A percentile compares a stretch with the other conserved stretches of the same genome.
These are phyloP conservation scores for Colletotrichum costaricense DNA, from an alignment of 2,329 filamentous ascomycete genomes.

Conservation along the genomic window DNA sequence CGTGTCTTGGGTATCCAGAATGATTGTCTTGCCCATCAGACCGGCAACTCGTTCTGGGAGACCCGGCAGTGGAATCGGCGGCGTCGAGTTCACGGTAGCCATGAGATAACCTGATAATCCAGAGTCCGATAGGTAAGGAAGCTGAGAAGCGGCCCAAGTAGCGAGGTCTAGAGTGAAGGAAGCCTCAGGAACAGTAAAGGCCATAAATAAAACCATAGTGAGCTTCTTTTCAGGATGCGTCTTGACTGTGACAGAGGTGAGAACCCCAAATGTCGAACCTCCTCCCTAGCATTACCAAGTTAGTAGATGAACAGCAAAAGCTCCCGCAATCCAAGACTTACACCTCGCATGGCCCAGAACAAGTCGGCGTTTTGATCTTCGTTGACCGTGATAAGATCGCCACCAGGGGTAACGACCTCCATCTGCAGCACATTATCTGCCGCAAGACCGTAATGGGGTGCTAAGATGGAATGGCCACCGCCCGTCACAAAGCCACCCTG, in stretches of 20 bases:
- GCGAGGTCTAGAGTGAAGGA: conserved; percentile 59
- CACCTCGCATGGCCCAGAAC: conserved; percentile 72
- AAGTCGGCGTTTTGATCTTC: conserved; percentile 66
- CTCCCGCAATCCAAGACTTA: conserved; percentile 45
- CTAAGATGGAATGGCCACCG: conserved; percentile 68
- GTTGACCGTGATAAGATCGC: conserved; percentile 61
- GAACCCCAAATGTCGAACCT: conserved; percentile 70
- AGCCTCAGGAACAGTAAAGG: conserved; percentile 42
- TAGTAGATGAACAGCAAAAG: neutral
- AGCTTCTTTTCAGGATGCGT: conserved; percentile 55
- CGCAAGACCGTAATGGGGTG: conserved; percentile 66
- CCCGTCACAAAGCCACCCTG: conserved; percentile 71
- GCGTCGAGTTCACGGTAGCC: conserved; percentile 31
- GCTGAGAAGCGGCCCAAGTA: conserved; percentile 55
- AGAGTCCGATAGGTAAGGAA: conserved; percentile 59
- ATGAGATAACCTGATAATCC: conserved; percentile 63
- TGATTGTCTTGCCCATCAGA: conserved; percentile 45
- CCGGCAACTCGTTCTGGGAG: conserved; percentile 44
- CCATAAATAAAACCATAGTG: conserved; percentile 26
- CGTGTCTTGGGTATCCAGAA: conserved; percentile 49
- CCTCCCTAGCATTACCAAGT: conserved; percentile 55
- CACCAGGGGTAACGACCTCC: conserved; percentile 65
- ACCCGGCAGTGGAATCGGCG: conserved; percentile 47
- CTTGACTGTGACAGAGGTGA: conserved; percentile 67
- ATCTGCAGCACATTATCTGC: conserved; percentile 71